phyloP scores from a whole-genome alignment of 2,329 filamentous ascomycete species.

The Hypoxylon sp. region DNA sequence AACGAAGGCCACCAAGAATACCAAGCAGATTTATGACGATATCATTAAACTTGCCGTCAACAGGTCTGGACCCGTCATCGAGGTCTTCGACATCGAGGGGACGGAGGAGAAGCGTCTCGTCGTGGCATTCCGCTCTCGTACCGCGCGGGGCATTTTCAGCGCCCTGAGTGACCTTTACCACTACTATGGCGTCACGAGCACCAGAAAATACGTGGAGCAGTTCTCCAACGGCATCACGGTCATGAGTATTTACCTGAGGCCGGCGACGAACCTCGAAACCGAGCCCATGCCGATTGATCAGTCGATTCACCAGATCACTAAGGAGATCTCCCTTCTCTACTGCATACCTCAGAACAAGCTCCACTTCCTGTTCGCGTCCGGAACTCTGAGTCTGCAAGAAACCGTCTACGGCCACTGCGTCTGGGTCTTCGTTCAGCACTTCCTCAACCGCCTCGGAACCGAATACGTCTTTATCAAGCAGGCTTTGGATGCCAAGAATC shows the following conservation, averaged over 20 bases:
- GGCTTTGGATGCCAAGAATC: slow-evolving; percentile 82
- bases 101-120: slow-evolving; percentile 93
- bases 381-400: slow-evolving; percentile 90
- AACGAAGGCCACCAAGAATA: slow-evolving; percentile 95
- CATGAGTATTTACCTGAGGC: slow-evolving; percentile 93
- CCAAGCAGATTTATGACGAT: slow-evolving; percentile 93
- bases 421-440: slow-evolving; percentile 98
- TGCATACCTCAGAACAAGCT: slow-evolving; percentile 98
- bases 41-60: slow-evolving; percentile 86
- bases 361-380: slow-evolving; percentile 85
- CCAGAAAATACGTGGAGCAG: slow-evolving; percentile 97
- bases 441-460: slow-evolving; percentile 90
- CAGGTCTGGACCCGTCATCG: slow-evolving; percentile 92
- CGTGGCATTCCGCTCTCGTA: slow-evolving; percentile 91
- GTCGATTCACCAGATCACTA: slow-evolving; percentile 98
- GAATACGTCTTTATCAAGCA: slow-evolving; percentile 90
- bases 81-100: slow-evolving; percentile 95
- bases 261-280: slow-evolving; percentile 65
- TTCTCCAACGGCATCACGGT: slow-evolving; percentile 98
- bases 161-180: slow-evolving; percentile 96
- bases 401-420: slow-evolving; percentile 97
- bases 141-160: slow-evolving; percentile 92
- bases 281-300: slow-evolving; percentile 83
- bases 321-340: slow-evolving; percentile 96
- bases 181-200: slow-evolving; percentile 96